Conservation (phyloP, 2,329 filamentous ascomycete species). For the Ophiostoma piceae region DNA sequence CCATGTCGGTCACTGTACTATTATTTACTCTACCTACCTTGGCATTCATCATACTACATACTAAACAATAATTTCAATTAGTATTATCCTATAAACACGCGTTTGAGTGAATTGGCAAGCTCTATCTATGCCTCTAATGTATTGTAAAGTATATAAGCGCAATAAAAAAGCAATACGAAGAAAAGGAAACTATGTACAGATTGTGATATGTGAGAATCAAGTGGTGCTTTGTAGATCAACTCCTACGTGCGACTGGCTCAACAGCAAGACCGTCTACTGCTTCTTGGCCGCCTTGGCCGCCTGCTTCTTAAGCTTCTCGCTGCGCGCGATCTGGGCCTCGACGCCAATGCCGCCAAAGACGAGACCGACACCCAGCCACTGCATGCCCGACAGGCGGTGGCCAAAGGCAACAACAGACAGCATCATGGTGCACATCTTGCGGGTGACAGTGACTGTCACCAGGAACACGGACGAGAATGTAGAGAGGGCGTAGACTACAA, state of each 20-base stretch:
- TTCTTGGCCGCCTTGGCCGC: constrained; percentile 46
- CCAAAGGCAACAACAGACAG: constrained; percentile 93
- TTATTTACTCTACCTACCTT: background rate
- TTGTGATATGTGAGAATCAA: background rate
- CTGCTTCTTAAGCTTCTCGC: constrained; percentile 74
- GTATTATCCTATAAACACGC: background rate
- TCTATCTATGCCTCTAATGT: background rate
- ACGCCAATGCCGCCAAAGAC: constrained; percentile 95
- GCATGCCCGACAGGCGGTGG: constrained; percentile 77
- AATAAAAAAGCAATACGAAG: background rate
- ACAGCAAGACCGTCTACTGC: constrained; percentile 25
- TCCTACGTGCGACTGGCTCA: background rate
- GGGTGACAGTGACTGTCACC: constrained; percentile 92
- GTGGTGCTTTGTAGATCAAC: background rate
- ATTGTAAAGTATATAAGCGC: background rate
- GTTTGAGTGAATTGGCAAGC: background rate
- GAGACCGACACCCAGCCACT: constrained; percentile 86
- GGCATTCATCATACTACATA: background rate
- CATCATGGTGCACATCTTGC: constrained; percentile 99
- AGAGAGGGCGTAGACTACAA: constrained; percentile 71
- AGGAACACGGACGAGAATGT: constrained; percentile 88
- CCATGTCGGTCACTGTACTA: constrained; percentile 1
- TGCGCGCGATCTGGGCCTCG: constrained; percentile 73
- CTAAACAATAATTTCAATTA: background rate
- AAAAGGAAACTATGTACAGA: background rate